Base-by-base conservation (phyloP, 179 eudicot species). In the Drosera spatulata region DNA sequence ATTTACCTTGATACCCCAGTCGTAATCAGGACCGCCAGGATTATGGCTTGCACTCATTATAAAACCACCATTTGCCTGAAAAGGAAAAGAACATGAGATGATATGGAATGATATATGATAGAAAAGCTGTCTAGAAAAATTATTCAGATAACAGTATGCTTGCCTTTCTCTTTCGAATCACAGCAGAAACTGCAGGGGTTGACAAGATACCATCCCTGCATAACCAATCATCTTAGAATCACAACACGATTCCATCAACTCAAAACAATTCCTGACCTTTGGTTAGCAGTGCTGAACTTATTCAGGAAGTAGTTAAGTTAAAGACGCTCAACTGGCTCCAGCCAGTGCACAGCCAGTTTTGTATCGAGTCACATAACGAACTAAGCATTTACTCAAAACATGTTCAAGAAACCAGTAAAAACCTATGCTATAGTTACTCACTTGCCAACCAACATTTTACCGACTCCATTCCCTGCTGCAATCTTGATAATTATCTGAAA, bases 11-110 rank as follows among this genome's bases (percentile, higher is more conserved):
- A 93, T 89, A 54, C 99, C 99, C 99, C 99, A 93, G 63, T 93
- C 99, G 77, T 86, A 86, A 38, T 93, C 99, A 15, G 94, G 99
- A 41, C 97, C 99, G 55, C 97, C 99, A 59, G 95, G 99, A 81
- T 93, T 93, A 69, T 89, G 99, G 75, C 99, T 93, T 56, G 97
- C 97, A 77, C 99, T 93, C 97, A 93, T 93, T 68, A 93, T 82
- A 66, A 89, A 88, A 65, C 95, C 99, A 67, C 99, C 99, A 82
- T 93, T 89, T 54, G 97, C 97, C 99, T 89, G 86, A 55, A 60
- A 59, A 59, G 56, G 66, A 43, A 47, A 61, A 22, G 33, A 22
- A 22, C 33, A 22, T 22, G 0, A 22, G 33, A n/a, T n/a, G 33
- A 22, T 22, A 22, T 22, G 33, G 33, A 22, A 22, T 22, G 33